Evolutionary conservation across 2,329 filamentous ascomycete genomes (phyloP).

Genomic region (Didymella glomerata): DNA sequence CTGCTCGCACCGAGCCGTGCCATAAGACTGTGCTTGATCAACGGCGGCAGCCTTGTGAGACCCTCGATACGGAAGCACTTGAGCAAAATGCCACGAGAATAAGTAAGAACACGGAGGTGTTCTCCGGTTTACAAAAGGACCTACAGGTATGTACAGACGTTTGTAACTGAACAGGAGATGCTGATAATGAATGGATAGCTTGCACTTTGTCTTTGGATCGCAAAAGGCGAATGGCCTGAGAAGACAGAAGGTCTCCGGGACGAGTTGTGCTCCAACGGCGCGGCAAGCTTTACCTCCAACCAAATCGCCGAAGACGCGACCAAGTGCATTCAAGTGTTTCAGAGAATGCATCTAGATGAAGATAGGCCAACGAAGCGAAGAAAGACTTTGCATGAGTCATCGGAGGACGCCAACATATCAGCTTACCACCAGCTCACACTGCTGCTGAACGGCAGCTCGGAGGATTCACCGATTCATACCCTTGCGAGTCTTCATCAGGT

Average conservation of each 20-base stretch:
- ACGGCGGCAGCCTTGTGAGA: background rate
- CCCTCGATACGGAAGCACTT: constrained; percentile 1
- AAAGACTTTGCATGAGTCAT: constrained; percentile 29
- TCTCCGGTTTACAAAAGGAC: constrained; percentile 38
- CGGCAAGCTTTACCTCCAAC: constrained; percentile 33
- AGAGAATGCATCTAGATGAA: constrained; percentile 20
- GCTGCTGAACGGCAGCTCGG: constrained; percentile 35
- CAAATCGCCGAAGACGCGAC: constrained; percentile 34
- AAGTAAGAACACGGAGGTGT: constrained; percentile 31
- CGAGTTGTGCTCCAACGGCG: constrained; percentile 32
- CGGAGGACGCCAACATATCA: constrained; percentile 22
- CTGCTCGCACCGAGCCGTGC: background rate
- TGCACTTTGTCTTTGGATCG: constrained; percentile 47
- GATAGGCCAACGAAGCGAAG: constrained; percentile 44
- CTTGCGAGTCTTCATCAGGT: constrained; percentile 37
- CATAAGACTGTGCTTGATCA: background rate
- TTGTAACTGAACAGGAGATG: background rate
- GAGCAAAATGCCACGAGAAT: constrained; percentile 16
- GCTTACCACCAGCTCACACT: constrained; percentile 35
- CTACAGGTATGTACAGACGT: constrained; percentile 40
- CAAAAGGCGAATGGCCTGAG: constrained; percentile 37
- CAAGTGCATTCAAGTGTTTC: constrained; percentile 12
- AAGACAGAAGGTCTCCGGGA: constrained; percentile 34
- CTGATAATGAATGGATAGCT: constrained; percentile 35
- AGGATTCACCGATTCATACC: constrained; percentile 32